Conservation (phyloP, 345 rosid genomes). For the sweet orange (Citrus sinensis) region DVS_A1.0 CM039162.1:30819501-30820000, state of each 20-base stretch:
- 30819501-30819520: not conserved
- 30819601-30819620: not conserved
- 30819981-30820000: fast-evolving
- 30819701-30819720: not conserved
- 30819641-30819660: too few species aligned
- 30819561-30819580: constrained; percentile 9
- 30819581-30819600: not conserved
- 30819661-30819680: not conserved
- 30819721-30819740: constrained; percentile 4
- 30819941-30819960: not conserved
- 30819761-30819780: constrained; percentile 17
- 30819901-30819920: constrained; percentile 15
- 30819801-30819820: not conserved
- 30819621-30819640: constrained; percentile 1
- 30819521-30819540: constrained; percentile 10
- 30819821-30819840: not conserved
- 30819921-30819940: not conserved
- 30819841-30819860: not conserved
- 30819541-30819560: not conserved
- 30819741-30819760: constrained; percentile 15
- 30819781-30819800: constrained; percentile 37
- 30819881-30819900: not conserved
- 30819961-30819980: too few species aligned
- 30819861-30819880: not conserved
- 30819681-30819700: not conserved